A percentile compares a stretch with the other conserved stretches of the same genome.
These are phyloP conservation scores for Astrephomene gubernaculifera DNA, from an alignment of 139 green algal species.

Conservation along the genomic window DNA sequence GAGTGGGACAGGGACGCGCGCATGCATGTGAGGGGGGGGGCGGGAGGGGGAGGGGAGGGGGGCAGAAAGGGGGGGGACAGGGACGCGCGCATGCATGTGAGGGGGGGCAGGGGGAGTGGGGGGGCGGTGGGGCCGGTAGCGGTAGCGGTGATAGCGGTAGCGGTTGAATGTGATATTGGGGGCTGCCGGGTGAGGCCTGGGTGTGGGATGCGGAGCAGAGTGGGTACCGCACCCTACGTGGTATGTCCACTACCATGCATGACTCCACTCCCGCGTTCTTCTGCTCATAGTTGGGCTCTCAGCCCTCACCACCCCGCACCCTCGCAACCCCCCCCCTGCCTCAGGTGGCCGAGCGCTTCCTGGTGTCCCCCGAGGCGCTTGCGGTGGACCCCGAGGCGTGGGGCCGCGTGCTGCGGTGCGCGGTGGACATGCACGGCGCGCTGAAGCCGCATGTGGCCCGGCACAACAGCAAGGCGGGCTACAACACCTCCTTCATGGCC, in stretches of 20 bases:
- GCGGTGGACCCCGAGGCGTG: conserved; percentile 15
- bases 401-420: not conserved
- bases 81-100: conserved; percentile 41
- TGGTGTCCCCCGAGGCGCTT: conserved; percentile 31
- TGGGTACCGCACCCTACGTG: too few relatives aligned
- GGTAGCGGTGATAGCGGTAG: too few relatives aligned
- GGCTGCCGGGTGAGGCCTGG: too few relatives aligned
- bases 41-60: not conserved
- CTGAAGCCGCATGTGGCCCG: conserved; percentile 11
- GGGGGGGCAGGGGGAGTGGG: not conserved
- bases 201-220: too few relatives aligned
- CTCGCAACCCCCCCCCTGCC: not conserved
- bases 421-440: conserved; percentile 46
- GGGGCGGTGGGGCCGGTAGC: not conserved
- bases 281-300: too few relatives aligned
- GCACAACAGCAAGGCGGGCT: conserved; percentile 23
- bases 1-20: conserved; percentile 50
- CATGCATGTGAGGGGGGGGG: conserved; percentile 22
- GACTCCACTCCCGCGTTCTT: too few relatives aligned
- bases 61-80: not conserved
- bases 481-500: conserved; percentile 38
- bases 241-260: too few relatives aligned
- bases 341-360: conserved; percentile 36
- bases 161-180: too few relatives aligned
- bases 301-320: not conserved